Percentiles rank a stretch among this genome's conserved stretches.
Conservation (phyloP, 1,139 yeast genomes). For the Schwanniomyces etchellsii region DNA sequence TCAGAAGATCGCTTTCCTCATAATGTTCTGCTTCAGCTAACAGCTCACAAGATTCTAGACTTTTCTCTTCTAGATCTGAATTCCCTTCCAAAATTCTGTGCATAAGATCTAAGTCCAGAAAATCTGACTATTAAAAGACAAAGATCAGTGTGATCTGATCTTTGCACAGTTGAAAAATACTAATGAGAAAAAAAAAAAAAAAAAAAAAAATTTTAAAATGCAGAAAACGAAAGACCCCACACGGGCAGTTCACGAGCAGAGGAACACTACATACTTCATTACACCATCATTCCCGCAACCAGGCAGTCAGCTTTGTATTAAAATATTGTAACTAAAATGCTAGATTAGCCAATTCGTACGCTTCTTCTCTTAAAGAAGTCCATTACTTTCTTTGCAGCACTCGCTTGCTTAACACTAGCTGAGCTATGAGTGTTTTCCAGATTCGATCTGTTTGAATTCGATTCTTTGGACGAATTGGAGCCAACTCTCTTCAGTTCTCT, state of each 20-base stretch:
- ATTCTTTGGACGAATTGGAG: constrained; percentile 11
- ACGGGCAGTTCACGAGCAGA: background rate
- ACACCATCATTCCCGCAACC: too few species aligned
- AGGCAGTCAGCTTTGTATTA: too few species aligned
- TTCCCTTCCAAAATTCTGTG: background rate
- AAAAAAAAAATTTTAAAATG: background rate
- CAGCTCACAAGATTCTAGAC: too few species aligned
- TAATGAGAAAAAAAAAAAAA: background rate
- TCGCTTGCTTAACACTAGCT: constrained; percentile 45
- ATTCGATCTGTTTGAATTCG: constrained; percentile 10
- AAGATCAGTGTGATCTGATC: background rate
- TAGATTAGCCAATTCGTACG: constrained; percentile 29
- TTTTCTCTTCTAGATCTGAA: too few species aligned
- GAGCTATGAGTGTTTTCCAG: constrained; percentile 12
- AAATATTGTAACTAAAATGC: too few species aligned
- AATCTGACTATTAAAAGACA: background rate
- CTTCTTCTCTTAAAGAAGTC: constrained; percentile 80
- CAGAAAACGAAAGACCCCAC: too few species aligned
- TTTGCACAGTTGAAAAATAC: background rate
- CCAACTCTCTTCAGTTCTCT: constrained; percentile 14
- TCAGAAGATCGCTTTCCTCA: constrained; percentile 4
- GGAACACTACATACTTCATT: too few species aligned
- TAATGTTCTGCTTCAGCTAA: too few species aligned
- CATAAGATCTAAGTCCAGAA: background rate
- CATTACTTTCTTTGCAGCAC: constrained; percentile 74